Percentiles rank a stretch among this genome's conserved stretches.
These are phyloP conservation scores for Spirogloea muscicola DNA, from an alignment of 139 green algal species.

Conservation along the genomic window DNA sequence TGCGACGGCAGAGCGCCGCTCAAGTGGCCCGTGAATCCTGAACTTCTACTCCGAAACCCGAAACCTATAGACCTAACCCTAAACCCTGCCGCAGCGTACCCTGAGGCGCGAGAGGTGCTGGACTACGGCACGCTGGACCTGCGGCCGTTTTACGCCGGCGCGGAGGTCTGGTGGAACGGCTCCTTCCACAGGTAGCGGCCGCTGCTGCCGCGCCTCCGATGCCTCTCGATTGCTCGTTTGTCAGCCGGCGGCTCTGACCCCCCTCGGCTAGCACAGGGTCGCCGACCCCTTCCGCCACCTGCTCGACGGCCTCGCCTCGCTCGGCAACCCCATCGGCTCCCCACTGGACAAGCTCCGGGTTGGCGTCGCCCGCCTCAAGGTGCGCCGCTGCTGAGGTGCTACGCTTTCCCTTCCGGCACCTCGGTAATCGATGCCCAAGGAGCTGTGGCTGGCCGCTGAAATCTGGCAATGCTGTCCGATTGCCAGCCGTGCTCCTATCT, in stretches of 20 bases:
- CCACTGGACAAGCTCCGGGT: constrained; percentile 77
- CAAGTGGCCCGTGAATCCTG: no score
- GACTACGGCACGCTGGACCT: constrained; percentile 83
- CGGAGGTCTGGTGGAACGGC: constrained; percentile 66
- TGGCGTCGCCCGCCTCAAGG: constrained; percentile 57
- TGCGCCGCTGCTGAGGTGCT: no score
- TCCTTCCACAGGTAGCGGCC: constrained; percentile 60
- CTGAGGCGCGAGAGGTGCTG: constrained; percentile 54
- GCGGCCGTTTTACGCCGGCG: constrained; percentile 86
- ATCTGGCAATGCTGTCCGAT: no score
- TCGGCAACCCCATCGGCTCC: constrained; percentile 80
- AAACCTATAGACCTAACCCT: no score
- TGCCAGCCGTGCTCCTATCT: no score
- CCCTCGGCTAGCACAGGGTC: not conserved
- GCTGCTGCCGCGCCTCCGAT: not conserved
- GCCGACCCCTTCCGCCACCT: constrained; percentile 65
- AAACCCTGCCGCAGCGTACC: constrained; percentile 18
- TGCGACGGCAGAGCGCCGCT: no score
- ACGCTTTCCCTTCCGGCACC: no score
- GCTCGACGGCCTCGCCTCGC: constrained; percentile 67
- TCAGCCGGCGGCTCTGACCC: not conserved
- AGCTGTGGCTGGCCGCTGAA: no score
- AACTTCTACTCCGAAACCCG: no score
- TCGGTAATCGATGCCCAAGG: no score
- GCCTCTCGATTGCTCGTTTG: not conserved